These are phyloP conservation scores for Apiotrichum montevideense DNA, from an alignment of 1,284 basidiomycete genomes.

Conservation along the genomic window DNA sequence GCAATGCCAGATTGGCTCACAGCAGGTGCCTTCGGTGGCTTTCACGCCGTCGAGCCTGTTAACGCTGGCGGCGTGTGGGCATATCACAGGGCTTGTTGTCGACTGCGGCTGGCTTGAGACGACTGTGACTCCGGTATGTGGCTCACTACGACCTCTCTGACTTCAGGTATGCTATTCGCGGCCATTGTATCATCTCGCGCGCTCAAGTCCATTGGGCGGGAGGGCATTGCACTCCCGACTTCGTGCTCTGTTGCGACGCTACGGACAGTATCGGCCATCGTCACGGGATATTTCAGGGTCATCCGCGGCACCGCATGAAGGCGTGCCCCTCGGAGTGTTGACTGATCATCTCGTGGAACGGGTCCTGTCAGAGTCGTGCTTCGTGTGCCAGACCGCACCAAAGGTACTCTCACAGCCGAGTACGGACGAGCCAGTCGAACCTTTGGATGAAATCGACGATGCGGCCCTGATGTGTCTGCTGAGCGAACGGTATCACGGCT, in stretches of 20 bases:
- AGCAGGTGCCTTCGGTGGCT: slow-evolving; percentile 82
- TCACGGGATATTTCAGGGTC: not conserved
- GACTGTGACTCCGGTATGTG: slow-evolving; percentile 71
- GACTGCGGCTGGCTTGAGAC: slow-evolving; percentile 89
- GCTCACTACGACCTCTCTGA: not conserved
- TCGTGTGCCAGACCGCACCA: slow-evolving; percentile 17
- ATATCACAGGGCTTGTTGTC: slow-evolving; percentile 85
- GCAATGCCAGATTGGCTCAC: slow-evolving; percentile 2
- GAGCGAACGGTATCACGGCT: slow-evolving; percentile 15
- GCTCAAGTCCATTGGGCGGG: slow-evolving; percentile 76
- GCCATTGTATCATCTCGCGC: slow-evolving; percentile 71
- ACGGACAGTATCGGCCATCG: slow-evolving; percentile 48
- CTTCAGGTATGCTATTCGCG: slow-evolving; percentile 79
- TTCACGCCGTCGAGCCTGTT: slow-evolving; percentile 84
- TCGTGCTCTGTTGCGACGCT: slow-evolving; percentile 67
- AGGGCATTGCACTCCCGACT: slow-evolving; percentile 66
- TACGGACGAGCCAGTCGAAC: slow-evolving; percentile 2
- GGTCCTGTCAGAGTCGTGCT: slow-evolving; percentile 40
- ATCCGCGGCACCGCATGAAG: not conserved
- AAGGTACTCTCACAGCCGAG: not conserved
- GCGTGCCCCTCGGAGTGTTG: slow-evolving; percentile 12
- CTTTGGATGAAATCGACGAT: slow-evolving; percentile 13
- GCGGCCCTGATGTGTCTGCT: slow-evolving; percentile 10
- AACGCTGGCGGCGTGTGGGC: slow-evolving; percentile 73
- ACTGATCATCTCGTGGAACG: slow-evolving; percentile 30